Percentiles rank a stretch among this genome's conserved stretches.
phyloP scores from a whole-genome alignment of 2,329 filamentous ascomycete species.

The Claviceps lovelessii region DNA sequence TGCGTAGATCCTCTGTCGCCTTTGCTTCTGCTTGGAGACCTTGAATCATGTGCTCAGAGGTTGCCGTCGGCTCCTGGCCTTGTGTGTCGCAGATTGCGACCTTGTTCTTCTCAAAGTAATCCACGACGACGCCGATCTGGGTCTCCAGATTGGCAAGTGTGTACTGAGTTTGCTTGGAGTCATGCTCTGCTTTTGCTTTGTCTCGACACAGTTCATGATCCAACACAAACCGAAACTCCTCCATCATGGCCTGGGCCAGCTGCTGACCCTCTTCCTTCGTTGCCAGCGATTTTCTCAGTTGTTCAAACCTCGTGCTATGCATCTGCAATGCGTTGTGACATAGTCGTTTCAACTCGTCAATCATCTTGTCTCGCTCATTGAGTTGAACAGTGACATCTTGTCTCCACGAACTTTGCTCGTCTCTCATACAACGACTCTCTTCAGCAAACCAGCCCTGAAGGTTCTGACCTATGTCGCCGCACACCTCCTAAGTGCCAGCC shows the following conservation, averaged over 20 bases:
- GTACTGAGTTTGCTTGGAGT: slow-evolving; percentile 6
- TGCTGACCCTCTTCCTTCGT: slow-evolving; percentile 5
- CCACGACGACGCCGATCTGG: slow-evolving; percentile 11
- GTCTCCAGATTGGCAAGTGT: slow-evolving; percentile 8
- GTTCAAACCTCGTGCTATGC: not conserved
- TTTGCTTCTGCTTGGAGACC: slow-evolving; percentile 11
- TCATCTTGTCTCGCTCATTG: not conserved
- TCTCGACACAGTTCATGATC: slow-evolving; percentile 12
- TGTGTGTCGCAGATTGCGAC: not conserved
- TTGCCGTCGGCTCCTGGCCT: not conserved
- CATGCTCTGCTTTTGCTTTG: slow-evolving; percentile 8
- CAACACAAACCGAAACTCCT: slow-evolving; percentile 11
- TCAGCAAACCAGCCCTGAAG: not conserved
- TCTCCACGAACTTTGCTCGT: slow-evolving; percentile 3
- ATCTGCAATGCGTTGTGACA: not conserved
- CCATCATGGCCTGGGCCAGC: slow-evolving; percentile 8
- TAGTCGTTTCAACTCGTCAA: not conserved
- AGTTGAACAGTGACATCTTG: not conserved
- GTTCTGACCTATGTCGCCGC: not conserved
- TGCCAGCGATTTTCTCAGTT: slow-evolving; percentile 1
- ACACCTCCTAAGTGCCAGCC: not conserved
- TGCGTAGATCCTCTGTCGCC: slow-evolving; percentile 9
- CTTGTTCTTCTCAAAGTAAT: slow-evolving; percentile 6
- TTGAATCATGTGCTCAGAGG: slow-evolving; percentile 10
- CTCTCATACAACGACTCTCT: not conserved